Evolutionary conservation across 495 filamentous ascomycete genomes (phyloP).

Genomic region (Letharia lupina): DNA sequence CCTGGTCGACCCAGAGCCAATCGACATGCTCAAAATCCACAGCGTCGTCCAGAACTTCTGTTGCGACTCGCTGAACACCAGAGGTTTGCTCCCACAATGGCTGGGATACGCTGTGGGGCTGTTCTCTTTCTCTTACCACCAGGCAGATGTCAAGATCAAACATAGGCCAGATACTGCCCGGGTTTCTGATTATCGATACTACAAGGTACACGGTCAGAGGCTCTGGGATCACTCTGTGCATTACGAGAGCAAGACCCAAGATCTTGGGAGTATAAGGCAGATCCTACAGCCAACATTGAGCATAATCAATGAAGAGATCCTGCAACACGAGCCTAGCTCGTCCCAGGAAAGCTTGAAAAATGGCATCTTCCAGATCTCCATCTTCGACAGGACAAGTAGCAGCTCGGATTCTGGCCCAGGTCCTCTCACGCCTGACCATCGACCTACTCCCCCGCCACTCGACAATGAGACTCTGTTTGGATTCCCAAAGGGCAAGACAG

Average conservation of each 20-base stretch:
- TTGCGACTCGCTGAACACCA: constrained; percentile 54
- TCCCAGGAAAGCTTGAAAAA: constrained; percentile 41
- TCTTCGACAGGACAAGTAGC: constrained; percentile 66
- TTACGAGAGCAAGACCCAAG: constrained; percentile 36
- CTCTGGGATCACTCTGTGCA: constrained; percentile 35
- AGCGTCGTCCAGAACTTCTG: constrained; percentile 75
- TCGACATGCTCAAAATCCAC: constrained; percentile 69
- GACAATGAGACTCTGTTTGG: constrained; percentile 20
- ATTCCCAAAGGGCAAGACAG: constrained; percentile 17
- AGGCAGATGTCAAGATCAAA: constrained; percentile 26
- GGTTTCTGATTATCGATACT: constrained; percentile 36
- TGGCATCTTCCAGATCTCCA: constrained; percentile 46
- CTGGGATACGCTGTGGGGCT: constrained; percentile 34
- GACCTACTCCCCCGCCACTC: constrained; percentile 23
- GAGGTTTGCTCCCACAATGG: constrained; percentile 33
- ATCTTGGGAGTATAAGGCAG: constrained; percentile 34
- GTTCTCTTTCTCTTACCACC: constrained; percentile 28
- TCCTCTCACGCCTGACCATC: constrained; percentile 24
- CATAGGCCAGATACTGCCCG: constrained; percentile 19
- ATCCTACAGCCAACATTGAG: constrained; percentile 41
- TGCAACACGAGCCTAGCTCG: constrained; percentile 43
- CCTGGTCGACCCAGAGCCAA: constrained; percentile 42
- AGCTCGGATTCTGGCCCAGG: constrained; percentile 47
- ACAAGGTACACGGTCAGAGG: constrained; percentile 28
- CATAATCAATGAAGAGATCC: constrained; percentile 50